Base-by-base conservation (phyloP, 1,284 basidiomycete genomes). In the Microstroma glucosiphilum region DNA sequence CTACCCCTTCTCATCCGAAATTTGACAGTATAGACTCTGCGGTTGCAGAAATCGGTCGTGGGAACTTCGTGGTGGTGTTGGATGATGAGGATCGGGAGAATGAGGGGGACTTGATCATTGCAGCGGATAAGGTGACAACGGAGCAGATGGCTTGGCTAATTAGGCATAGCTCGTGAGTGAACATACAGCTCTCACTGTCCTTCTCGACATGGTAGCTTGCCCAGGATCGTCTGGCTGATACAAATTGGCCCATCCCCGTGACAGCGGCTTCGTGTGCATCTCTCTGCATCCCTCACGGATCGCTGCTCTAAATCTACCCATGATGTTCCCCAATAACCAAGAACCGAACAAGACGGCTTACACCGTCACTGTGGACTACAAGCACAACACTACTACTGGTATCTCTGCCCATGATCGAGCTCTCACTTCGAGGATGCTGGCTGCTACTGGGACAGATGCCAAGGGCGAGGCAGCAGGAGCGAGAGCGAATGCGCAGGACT, bases 91-190 rank as follows among this genome's bases (percentile, higher is more conserved):
- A 78, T 55, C 73, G 77, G 8, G 77, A 79, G 61, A 79, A 79
- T 60, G 77, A 79, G 61, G 77, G 77, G 21, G 77, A 79, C 56
- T 66, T 78, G 15, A 73, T 79, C 67, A 69, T 73, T 41, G 64
- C 77, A 11, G 77, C 76, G 0, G 61, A 68, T 19, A 65, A 59
- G n/a, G 68, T 90, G 69, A 92, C 92, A 21, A 91, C 91, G 0
- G 89, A 96, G 81, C 91, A 94, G 75, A 96, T 99, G 94, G 96
- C 96, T 0, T 99, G 92, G 91, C 90, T 99, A 85, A 92, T 99
- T 80, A 88, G 89, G 78, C 88, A 94, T 81, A 91, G 73, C 1
- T 63, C 60, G 65, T 64, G 55, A 23, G 64, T 53, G 6, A 15
- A 2, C 3, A 6, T 13, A 8, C 8, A 48, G 43, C 43, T 6